Percentiles rank a stretch among this genome's conserved stretches.
These are phyloP conservation scores for Fusarium sp. DNA, from an alignment of 2,329 filamentous ascomycete genomes.

Conservation along the genomic window DNA sequence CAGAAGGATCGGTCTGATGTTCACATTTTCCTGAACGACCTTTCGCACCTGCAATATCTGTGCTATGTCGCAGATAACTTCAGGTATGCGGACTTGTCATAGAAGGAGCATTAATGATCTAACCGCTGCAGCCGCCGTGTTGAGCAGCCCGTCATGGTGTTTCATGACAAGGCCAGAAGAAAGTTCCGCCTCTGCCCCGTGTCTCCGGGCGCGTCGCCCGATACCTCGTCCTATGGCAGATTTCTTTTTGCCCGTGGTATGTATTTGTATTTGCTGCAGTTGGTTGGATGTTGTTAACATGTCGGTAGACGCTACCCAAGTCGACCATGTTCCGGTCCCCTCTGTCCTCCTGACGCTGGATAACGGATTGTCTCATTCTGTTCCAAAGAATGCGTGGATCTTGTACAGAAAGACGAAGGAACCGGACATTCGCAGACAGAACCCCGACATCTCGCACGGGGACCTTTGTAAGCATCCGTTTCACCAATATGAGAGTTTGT, in stretches of 20 bases:
- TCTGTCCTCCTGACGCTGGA: background rate
- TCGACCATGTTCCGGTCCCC: background rate
- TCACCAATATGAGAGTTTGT: background rate
- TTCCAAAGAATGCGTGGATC: background rate
- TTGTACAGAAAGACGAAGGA: background rate
- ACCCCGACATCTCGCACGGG: slow-evolving; percentile 41
- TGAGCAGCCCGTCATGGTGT: slow-evolving; percentile 42
- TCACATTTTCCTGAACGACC: slow-evolving; percentile 42
- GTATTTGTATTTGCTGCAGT: background rate
- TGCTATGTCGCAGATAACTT: slow-evolving; percentile 39
- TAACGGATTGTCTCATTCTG: background rate
- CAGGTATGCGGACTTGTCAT: slow-evolving; percentile 30
- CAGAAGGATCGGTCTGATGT: slow-evolving; percentile 36
- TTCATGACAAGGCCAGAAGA: slow-evolving; percentile 34
- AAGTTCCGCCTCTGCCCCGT: slow-evolving; percentile 43
- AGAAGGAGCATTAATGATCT: background rate
- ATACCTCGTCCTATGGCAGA: slow-evolving; percentile 25
- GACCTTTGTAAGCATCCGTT: slow-evolving; percentile 46
- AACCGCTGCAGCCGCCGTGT: slow-evolving; percentile 31
- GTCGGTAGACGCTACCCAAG: background rate
- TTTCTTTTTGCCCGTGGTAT: slow-evolving; percentile 38
- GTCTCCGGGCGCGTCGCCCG: slow-evolving; percentile 11
- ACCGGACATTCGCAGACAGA: slow-evolving; percentile 2
- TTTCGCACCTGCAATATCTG: slow-evolving; percentile 30
- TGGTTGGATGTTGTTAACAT: background rate